These are phyloP conservation scores for Nakataea oryzae DNA, from an alignment of 2,329 filamentous ascomycete genomes.

Conservation along the genomic window DNA sequence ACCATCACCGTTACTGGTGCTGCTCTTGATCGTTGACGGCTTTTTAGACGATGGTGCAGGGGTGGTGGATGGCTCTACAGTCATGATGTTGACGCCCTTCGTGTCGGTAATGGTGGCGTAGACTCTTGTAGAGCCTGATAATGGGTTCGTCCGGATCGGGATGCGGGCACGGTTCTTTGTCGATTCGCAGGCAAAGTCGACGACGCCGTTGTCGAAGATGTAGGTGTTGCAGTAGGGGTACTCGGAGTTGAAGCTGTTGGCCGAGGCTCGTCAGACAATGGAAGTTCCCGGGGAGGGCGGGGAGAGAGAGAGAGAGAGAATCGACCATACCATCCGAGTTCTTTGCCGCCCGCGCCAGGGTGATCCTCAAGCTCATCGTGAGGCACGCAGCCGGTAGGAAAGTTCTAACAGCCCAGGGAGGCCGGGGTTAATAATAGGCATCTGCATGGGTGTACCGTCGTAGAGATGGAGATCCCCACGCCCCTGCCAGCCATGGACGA, in stretches of 20 bases:
- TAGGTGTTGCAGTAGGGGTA: slow-evolving; percentile 34
- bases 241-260: neutral
- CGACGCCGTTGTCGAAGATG: slow-evolving; percentile 26
- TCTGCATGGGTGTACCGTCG: no score
- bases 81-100: neutral
- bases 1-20: neutral
- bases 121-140: neutral
- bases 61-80: neutral
- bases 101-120: neutral
- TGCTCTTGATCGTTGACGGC: neutral
- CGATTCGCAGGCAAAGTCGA: slow-evolving; percentile 33
- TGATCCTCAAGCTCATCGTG: neutral
- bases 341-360: no score
- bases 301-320: no score
- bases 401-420: neutral
- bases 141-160: neutral
- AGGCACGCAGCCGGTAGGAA: neutral
- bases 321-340: no score
- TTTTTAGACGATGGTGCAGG: slow-evolving; percentile 4
- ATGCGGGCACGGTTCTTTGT: neutral
- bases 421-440: no score
- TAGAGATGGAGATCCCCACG: no score
- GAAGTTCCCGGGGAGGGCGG: no score
- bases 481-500: no score
- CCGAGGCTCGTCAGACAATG: no score